phyloP scores from a whole-genome alignment of 1,284 basidiomycete species.

The Fomitopsis pinicola region DNA sequence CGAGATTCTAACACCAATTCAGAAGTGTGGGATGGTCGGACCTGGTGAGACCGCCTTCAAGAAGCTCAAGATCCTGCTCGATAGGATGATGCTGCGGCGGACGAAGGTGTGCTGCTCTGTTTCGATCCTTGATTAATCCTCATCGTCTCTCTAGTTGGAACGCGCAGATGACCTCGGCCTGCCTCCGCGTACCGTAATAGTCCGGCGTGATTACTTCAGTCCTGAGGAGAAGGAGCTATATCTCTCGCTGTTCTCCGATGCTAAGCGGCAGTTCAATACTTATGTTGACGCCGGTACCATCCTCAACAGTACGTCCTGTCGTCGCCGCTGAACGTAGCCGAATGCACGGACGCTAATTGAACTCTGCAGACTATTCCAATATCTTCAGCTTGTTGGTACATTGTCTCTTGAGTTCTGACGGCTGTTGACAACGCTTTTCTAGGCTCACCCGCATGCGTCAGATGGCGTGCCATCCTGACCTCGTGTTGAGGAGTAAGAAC shows the following conservation, averaged over 20 bases:
- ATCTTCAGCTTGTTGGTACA: conserved; percentile 77
- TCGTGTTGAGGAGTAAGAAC: conserved; percentile 87
- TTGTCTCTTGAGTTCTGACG: conserved; percentile 48
- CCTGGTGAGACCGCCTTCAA: conserved; percentile 83
- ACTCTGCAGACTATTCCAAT: conserved; percentile 81
- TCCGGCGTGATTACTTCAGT: conserved; percentile 92
- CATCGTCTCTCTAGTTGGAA: conserved; percentile 58
- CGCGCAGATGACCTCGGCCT: conserved; percentile 95
- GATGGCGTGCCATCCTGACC: conserved; percentile 94
- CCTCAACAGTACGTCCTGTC: conserved; percentile 70
- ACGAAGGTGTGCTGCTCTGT: conserved; percentile 53
- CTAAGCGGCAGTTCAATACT: conserved; percentile 88
- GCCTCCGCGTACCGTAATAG: conserved; percentile 90
- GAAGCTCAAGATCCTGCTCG: conserved; percentile 85
- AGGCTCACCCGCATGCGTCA: conserved; percentile 88
- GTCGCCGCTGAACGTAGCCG: background rate
- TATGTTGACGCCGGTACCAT: conserved; percentile 91
- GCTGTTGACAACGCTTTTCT: conserved; percentile 76
- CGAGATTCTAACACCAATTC: conserved; percentile 92
- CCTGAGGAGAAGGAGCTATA: conserved; percentile 97
- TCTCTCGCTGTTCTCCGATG: conserved; percentile 87
- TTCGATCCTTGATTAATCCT: background rate
- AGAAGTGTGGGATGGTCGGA: conserved; percentile 74
- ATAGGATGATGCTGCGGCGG: conserved; percentile 94
- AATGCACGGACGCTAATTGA: conserved; percentile 5